phyloP scores from a whole-genome alignment of 225 moss, liverwort and hornwort genomes.

The Thuidium tamariscinum region DNA sequence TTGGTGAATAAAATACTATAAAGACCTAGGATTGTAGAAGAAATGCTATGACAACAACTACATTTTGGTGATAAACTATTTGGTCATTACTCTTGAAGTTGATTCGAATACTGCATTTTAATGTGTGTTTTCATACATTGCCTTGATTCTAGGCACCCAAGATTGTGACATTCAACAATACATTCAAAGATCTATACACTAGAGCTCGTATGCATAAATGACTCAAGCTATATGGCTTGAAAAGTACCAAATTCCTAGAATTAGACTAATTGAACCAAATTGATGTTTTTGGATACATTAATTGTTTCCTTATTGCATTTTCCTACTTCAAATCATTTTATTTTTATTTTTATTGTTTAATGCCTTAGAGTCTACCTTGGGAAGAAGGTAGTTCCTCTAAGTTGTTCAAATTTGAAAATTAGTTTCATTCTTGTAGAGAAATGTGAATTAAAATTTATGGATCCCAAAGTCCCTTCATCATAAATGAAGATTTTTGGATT shows the following conservation, averaged over 20 bases:
- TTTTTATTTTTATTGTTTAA: neutral
- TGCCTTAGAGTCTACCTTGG: accelerated
- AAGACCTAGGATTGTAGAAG: neutral
- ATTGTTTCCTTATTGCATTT: neutral
- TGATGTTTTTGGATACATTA: accelerated
- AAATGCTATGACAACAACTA: neutral
- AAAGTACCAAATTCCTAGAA: neutral
- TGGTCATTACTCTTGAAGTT: neutral
- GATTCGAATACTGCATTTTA: neutral
- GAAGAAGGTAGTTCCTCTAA: accelerated
- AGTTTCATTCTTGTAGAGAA: accelerated
- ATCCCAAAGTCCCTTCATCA: accelerated
- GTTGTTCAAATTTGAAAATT: neutral
- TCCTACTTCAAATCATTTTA: neutral
- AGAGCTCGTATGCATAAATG: neutral
- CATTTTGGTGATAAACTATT: neutral
- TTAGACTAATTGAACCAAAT: neutral
- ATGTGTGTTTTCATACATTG: neutral
- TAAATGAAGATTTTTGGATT: neutral
- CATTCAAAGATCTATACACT: neutral
- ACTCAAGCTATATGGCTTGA: accelerated
- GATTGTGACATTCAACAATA: neutral
- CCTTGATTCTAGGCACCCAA: accelerated
- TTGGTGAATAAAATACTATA: accelerated
- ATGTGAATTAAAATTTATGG: neutral